Conservation (phyloP, 805 yeast genomes). For the Lachancea nothofagi region DNA sequence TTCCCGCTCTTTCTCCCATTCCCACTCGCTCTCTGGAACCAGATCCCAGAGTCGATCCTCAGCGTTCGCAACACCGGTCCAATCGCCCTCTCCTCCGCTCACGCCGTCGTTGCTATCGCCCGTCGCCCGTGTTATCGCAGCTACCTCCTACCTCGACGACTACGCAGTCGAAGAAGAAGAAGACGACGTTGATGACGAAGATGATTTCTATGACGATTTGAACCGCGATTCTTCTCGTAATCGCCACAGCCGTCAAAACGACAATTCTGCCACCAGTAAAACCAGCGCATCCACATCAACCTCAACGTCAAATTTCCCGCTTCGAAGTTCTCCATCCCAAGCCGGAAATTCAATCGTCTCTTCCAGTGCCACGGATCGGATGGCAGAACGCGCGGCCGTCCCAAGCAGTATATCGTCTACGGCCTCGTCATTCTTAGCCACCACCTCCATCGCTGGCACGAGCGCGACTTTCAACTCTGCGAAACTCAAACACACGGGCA, state of each 20-base stretch:
- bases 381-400: conserved; percentile 1
- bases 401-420: conserved; percentile 6
- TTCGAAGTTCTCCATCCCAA: no score
- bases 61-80: not conserved
- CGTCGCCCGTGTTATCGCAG: not conserved
- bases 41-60: not conserved
- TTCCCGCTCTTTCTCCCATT: not conserved
- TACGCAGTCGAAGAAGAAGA: conserved; percentile 3
- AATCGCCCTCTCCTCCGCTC: not conserved
- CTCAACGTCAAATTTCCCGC: not conserved
- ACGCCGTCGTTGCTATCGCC: not conserved
- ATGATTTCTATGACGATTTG: not conserved
- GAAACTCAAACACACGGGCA: conserved; percentile 12
- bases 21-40: not conserved
- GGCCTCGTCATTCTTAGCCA: conserved; percentile 9
- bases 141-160: conserved; percentile 1
- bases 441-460: conserved; percentile 7
- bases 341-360: not conserved
- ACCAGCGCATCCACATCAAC: no score
- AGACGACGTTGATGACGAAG: conserved; percentile 6
- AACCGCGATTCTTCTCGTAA: not conserved
- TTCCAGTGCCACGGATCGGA: not conserved
- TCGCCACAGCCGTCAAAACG: not conserved
- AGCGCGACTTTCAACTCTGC: conserved; percentile 9
- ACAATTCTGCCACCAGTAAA: no score